Conservation (phyloP, 306 rosid species). For the Acmispon strigosus region DNA sequence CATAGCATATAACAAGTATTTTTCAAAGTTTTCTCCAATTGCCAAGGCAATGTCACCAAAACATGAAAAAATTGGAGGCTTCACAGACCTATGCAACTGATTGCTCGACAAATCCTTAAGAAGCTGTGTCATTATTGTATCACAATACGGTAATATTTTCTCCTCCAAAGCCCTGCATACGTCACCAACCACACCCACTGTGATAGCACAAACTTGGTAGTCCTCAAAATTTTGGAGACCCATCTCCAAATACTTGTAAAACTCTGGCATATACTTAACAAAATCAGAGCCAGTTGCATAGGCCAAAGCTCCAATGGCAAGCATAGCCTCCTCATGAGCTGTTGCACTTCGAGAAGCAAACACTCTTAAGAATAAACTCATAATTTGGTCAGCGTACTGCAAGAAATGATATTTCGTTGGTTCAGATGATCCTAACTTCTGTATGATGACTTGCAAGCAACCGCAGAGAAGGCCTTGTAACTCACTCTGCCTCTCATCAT, state of each 20-base stretch:
- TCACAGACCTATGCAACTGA: slow-evolving; percentile 89
- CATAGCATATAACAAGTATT: slow-evolving; percentile 86
- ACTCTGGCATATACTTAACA: slow-evolving; percentile 76
- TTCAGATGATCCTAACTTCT: slow-evolving; percentile 82
- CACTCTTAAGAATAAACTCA: slow-evolving; percentile 76
- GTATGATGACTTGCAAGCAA: slow-evolving; percentile 92
- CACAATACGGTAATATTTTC: slow-evolving; percentile 74
- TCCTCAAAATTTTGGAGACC: slow-evolving; percentile 97
- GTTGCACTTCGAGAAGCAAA: slow-evolving; percentile 90
- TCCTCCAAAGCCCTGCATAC: slow-evolving; percentile 89
- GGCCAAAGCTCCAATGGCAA: slow-evolving; percentile 95
- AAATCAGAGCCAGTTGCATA: slow-evolving; percentile 75
- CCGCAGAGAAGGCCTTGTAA: slow-evolving; percentile 97
- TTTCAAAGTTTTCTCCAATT: slow-evolving; percentile 86
- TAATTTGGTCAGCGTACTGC: slow-evolving; percentile 87
- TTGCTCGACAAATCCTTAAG: slow-evolving; percentile 88
- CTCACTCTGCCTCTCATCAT: slow-evolving; percentile 81
- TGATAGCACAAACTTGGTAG: slow-evolving; percentile 91
- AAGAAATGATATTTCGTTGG: slow-evolving; percentile 57
- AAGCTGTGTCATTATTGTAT: slow-evolving; percentile 91
- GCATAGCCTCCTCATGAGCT: slow-evolving; percentile 99
- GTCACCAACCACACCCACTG: slow-evolving; percentile 95
- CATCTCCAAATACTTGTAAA: slow-evolving; percentile 75
- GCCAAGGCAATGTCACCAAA: slow-evolving; percentile 96
- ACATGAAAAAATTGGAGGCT: slow-evolving; percentile 94